Evolutionary conservation across 2,329 filamentous ascomycete species (phyloP).

Genomic region (Penicillium olsonii): DNA sequence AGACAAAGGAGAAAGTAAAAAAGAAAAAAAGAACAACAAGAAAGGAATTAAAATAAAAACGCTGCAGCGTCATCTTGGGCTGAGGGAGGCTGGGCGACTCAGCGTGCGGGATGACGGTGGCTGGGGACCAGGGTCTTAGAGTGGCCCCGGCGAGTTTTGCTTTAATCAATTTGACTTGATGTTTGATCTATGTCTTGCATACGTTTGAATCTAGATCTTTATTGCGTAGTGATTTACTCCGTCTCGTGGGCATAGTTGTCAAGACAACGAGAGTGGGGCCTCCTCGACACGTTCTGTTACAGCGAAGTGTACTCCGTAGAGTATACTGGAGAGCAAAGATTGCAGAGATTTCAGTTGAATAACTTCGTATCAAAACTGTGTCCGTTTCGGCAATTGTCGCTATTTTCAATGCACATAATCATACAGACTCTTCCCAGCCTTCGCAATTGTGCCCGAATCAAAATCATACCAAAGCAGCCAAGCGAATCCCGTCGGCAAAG

Average conservation of each 20-base stretch:
- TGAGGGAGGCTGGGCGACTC: conserved; percentile 37
- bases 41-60: conserved; percentile 10
- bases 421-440: conserved; percentile 10
- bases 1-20: conserved; percentile 9
- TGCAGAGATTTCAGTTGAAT: neutral
- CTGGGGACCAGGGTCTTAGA: conserved; percentile 25
- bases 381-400: neutral
- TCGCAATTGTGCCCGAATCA: neutral
- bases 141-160: neutral
- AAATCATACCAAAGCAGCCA: neutral
- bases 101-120: conserved; percentile 27
- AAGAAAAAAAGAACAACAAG: conserved; percentile 11
- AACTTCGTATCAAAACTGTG: neutral
- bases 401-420: conserved; percentile 3
- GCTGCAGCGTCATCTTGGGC: conserved; percentile 18
- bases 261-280: neutral
- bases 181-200: conserved; percentile 25
- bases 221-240: neutral
- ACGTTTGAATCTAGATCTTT: neutral
- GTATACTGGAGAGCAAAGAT: no score
- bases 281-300: no score
- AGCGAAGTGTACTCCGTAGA: no score
- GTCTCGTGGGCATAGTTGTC: neutral
- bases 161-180: conserved; percentile 7
- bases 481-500: neutral